Evolutionary conservation across 2,329 filamentous ascomycete genomes (phyloP).

Genomic region (Mariannaea sp.): DNA sequence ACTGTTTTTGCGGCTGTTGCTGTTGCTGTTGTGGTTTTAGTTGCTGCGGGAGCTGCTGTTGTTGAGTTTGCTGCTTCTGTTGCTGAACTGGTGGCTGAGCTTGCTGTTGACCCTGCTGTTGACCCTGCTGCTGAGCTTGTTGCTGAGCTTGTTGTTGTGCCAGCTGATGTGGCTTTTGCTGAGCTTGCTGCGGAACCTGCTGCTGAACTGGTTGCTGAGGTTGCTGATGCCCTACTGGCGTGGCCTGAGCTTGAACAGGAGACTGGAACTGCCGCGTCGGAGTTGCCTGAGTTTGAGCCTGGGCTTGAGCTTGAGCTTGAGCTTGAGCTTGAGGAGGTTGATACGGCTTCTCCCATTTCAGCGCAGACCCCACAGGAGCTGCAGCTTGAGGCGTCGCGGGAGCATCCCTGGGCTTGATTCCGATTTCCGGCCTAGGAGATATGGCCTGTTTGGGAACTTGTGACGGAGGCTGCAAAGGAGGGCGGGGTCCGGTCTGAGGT

Average conservation of each 20-base stretch:
- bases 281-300: constrained; percentile 24
- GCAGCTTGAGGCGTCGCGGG: constrained; percentile 29
- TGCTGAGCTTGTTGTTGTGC: constrained; percentile 23
- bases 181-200: constrained; percentile 25
- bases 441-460: constrained; percentile 41
- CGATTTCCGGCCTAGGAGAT: constrained; percentile 43
- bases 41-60: no score
- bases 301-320: constrained; percentile 22
- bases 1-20: constrained; percentile 25
- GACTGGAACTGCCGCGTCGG: constrained; percentile 18
- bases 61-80: no score
- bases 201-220: constrained; percentile 18
- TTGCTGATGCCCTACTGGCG: no score
- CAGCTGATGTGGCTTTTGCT: constrained; percentile 3
- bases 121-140: constrained; percentile 26
- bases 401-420: constrained; percentile 39
- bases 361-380: constrained; percentile 33
- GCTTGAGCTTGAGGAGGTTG: constrained; percentile 41
- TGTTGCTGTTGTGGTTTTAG: neutral
- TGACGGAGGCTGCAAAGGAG: constrained; percentile 39
- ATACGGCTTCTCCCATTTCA: constrained; percentile 51
- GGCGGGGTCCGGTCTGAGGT: constrained; percentile 40
- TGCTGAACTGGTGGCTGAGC: constrained; percentile 18
- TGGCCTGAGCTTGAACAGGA: neutral
- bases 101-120: constrained; percentile 20